Evolutionary conservation across 495 filamentous ascomycete species (phyloP), one percentile per base, ranked within the genome.

Genomic region (Aspergillus funiculosus): DNA sequence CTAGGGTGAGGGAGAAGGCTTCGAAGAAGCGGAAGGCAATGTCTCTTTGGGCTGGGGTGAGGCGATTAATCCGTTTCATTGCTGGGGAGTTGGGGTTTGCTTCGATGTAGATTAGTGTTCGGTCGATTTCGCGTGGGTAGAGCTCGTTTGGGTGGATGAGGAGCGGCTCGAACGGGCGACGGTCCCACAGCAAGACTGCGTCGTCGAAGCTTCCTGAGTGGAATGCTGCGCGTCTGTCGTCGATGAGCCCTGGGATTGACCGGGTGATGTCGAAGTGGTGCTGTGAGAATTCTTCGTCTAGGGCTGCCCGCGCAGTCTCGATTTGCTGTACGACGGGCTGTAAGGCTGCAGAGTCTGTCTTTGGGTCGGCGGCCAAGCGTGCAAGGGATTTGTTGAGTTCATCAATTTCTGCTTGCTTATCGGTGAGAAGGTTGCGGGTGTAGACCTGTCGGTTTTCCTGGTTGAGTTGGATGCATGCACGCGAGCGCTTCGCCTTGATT

Each of bases 171-270:
- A 73, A 79, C 6, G 61, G 64, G 19, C 85, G 80, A 4, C 73
- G 76, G 55, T 89, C 83, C 79, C 79, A 87, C 38, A 64, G 45
- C 1, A 88, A 63, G 4, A 74, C 27, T 0, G 73, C 73, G 3
- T 77, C 68, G 42, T 64, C 60, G 17, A 63, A 45, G 27, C 54
- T 60, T 19, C 53, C 52, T 1, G 48, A 44, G 15, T 24, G 22
- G 9, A 49, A 31, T 22, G 43, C 21, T 11, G 48, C 48, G 17
- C 62, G 60, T n/a, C 20, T 34, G 35, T 65, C 57, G 15, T 69
- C 55, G 4, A 68, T 31, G 0, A 38, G n/a, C 8, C 10, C 11
- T 5, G 39, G 32, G 24, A 61, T 47, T 22, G 50, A 59, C 0
- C 40, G 46, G 3, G 53, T 48, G 9, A 48, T 35, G 5, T 56